Evolutionary conservation across 257 asterid species (phyloP), one percentile per base, ranked within the genome.

Genomic region (Nicotiana tabacum): DNA sequence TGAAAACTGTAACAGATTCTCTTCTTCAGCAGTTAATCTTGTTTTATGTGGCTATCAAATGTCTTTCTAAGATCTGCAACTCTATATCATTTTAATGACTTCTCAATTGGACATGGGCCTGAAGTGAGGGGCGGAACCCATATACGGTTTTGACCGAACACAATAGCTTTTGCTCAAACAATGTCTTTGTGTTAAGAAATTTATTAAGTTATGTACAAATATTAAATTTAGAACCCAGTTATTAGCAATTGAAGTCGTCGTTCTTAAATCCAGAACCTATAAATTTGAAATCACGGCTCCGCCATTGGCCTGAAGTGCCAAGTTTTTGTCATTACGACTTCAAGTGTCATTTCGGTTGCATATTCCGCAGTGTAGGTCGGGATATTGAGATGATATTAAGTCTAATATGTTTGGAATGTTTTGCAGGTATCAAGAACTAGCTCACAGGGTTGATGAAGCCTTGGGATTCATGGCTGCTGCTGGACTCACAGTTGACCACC

Each of bases 371-470:
- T 74, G 16, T 33, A 27, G 64, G 13, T 51, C 15, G 43, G 64
- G 10, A 69, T 35, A n/a, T 70, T 39, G n/a, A 35, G 5, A 32
- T 0, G 24, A 62, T 55, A 43, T 77, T 33, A 81, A 35, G 16
- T 68, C 61, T 56, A 24, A 9, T n/a, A 51, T 81, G 58, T 83
- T 85, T 33, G 64, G 61, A 72, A 53, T 68, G 32, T 48, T 87
- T 72, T 27, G 60, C 79, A 93, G 98, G 94, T 93, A 93, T 68
- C 94, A 90, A 66, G 97, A 93, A 86, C 81, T 92, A 85, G 98
- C 98, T 77, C 95, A 93, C 85, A 84, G 98, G 79, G 97, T 93
- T n/a, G 98, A 93, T 43, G 98, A 93, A 84, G 95, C 98, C 80
- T 80, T 93, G 77, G 98, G 98, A 17, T 93, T 93, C 92, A 92